phyloP scores from a whole-genome alignment of 2,329 filamentous ascomycete species.

The Cercospora sp. region DNA sequence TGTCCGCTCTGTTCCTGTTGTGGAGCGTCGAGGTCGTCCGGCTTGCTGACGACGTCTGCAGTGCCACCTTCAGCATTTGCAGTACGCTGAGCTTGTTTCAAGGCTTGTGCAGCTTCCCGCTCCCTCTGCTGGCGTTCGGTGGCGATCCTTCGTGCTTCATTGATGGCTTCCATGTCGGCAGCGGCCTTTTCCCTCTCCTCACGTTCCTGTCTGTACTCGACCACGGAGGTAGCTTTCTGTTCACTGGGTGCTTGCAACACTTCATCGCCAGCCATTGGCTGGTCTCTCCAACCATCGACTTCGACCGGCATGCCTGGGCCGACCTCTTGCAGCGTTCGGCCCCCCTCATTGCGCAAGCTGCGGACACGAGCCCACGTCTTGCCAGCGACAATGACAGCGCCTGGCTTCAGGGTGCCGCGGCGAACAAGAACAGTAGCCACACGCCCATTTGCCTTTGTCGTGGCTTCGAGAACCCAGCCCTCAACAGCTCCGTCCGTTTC shows the following conservation, averaged over 20 bases:
- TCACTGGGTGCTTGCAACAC: slow-evolving; percentile 82
- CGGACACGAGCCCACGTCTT: slow-evolving; percentile 86
- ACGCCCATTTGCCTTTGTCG: slow-evolving; percentile 79
- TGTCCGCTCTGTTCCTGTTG: slow-evolving; percentile 51
- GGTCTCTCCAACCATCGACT: slow-evolving; percentile 89
- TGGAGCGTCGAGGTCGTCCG: slow-evolving; percentile 31
- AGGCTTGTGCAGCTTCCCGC: slow-evolving; percentile 47
- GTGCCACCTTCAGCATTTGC: slow-evolving; percentile 21
- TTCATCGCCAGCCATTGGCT: slow-evolving; percentile 82
- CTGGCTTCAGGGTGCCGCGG: slow-evolving; percentile 77
- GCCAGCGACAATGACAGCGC: slow-evolving; percentile 84
- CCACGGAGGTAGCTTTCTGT: slow-evolving; percentile 72
- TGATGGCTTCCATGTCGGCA: slow-evolving; percentile 74
- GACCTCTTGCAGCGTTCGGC: slow-evolving; percentile 68
- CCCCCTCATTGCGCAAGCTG: slow-evolving; percentile 80
- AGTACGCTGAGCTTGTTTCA: slow-evolving; percentile 29
- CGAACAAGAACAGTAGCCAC: slow-evolving; percentile 87
- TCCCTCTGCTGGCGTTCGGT: slow-evolving; percentile 64
- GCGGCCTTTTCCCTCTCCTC: slow-evolving; percentile 66
- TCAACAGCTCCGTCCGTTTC: slow-evolving; percentile 76
- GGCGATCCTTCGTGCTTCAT: slow-evolving; percentile 60
- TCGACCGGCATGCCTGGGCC: slow-evolving; percentile 88
- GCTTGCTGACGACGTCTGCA: slow-evolving; percentile 31
- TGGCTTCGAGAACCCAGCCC: slow-evolving; percentile 91
- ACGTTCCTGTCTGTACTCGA: slow-evolving; percentile 73